Conservation (phyloP, 257 asterid genomes). For the Cynanchum wilfordii region DNA sequence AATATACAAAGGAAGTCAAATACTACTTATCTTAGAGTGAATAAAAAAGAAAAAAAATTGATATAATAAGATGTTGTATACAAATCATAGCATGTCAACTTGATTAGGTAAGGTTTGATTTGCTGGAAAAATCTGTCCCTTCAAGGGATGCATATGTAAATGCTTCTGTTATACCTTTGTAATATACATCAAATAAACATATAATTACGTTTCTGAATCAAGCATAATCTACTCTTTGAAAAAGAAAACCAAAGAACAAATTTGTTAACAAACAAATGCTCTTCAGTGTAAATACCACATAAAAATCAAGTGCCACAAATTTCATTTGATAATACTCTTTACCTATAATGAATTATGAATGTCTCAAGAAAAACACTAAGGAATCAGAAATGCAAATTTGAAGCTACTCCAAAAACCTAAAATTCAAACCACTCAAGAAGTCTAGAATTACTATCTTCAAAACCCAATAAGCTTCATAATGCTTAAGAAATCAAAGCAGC, state of each 20-base stretch:
- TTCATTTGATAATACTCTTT: background rate
- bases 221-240: background rate
- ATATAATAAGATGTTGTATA: background rate
- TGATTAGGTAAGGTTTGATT: background rate
- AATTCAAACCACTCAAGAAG: background rate
- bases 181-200: background rate
- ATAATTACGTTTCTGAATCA: background rate
- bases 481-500: background rate
- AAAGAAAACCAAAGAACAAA: background rate
- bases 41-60: background rate
- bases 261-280: background rate
- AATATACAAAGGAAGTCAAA: slow-evolving; percentile 14
- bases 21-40: background rate
- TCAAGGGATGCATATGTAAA: background rate
- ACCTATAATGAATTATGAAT: background rate
- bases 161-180: background rate
- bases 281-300: background rate
- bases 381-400: background rate
- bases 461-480: background rate
- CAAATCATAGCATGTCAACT: slow-evolving; percentile 2
- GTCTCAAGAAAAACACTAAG: background rate
- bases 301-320: background rate
- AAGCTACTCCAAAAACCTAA: background rate
- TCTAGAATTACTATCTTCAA: background rate
- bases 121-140: background rate